phyloP scores from a whole-genome alignment of 164 flowering plant species.

The Aristolochia fimbriata region DNA sequence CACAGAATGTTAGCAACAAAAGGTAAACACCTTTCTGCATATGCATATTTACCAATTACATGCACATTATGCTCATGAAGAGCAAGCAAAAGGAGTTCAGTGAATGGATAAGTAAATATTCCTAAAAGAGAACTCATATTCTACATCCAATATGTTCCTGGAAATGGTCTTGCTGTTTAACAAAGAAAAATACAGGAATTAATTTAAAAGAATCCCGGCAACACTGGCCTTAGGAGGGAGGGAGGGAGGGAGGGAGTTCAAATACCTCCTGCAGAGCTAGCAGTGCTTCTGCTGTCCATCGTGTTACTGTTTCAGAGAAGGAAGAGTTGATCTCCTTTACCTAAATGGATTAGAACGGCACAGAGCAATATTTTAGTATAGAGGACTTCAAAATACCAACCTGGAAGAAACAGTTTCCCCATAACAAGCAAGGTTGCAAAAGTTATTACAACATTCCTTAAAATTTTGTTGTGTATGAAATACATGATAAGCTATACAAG shows the following conservation, averaged over 20 bases:
- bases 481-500: neutral
- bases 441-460: neutral
- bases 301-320: neutral
- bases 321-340: conserved; percentile 2
- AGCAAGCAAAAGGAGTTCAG: too few relatives aligned
- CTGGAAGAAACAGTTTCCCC: neutral
- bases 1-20: neutral
- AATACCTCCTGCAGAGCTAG: conserved; percentile 6
- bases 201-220: too few relatives aligned
- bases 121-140: too few relatives aligned
- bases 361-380: neutral
- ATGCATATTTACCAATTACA: neutral
- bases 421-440: neutral
- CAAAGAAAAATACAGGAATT: too few relatives aligned
- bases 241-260: neutral
- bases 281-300: conserved; percentile 8
- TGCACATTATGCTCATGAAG: too few relatives aligned
- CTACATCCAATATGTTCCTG: too few relatives aligned
- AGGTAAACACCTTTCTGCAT: too few relatives aligned
- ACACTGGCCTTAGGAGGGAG: too few relatives aligned
- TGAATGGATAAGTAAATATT: too few relatives aligned
- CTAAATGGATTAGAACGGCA: neutral
- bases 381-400: conserved; percentile 1
- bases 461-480: neutral
- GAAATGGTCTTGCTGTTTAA: too few relatives aligned